Conservation (phyloP, 352 stramenopile genomes). For the Pythium inflatum region DNA sequence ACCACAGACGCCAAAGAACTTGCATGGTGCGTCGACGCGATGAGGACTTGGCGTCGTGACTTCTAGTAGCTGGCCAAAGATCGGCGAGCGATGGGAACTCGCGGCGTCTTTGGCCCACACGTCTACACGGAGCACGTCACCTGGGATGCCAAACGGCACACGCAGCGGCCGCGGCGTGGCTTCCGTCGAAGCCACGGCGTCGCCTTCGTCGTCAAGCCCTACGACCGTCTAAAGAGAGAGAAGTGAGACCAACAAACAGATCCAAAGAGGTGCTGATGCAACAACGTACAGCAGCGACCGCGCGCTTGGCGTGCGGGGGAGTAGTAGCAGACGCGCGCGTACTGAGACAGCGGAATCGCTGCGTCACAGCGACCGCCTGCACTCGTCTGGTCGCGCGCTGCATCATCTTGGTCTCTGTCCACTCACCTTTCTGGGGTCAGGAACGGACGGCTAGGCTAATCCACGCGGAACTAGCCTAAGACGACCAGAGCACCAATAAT, state of each 20-base stretch:
- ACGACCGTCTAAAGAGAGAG: slow-evolving; percentile 7
- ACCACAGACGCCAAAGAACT: slow-evolving; percentile 69
- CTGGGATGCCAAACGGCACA: slow-evolving; percentile 60
- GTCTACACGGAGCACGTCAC: slow-evolving; percentile 49
- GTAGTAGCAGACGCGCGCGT: no score
- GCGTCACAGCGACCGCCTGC: no score
- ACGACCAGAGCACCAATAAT: no score
- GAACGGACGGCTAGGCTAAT: no score
- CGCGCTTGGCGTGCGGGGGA: slow-evolving; percentile 21
- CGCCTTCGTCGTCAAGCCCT: slow-evolving; percentile 48
- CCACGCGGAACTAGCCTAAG: no score
- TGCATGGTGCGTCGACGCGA: slow-evolving; percentile 54
- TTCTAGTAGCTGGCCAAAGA: slow-evolving; percentile 46
- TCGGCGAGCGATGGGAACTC: slow-evolving; percentile 33
- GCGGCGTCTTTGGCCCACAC: slow-evolving; percentile 60
- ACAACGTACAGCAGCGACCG: slow-evolving; percentile 17
- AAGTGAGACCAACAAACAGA: slow-evolving; percentile 1
- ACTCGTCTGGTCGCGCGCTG: no score
- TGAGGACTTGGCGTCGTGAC: slow-evolving; percentile 39
- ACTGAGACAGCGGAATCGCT: no score
- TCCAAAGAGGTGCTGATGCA: neutral
- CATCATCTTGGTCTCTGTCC: no score
- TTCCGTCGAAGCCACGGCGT: slow-evolving; percentile 44
- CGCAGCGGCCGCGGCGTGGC: slow-evolving; percentile 31
- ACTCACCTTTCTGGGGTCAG: no score